Conservation (phyloP, 345 rosid species). For the Conringia planisiliqua region DNA sequence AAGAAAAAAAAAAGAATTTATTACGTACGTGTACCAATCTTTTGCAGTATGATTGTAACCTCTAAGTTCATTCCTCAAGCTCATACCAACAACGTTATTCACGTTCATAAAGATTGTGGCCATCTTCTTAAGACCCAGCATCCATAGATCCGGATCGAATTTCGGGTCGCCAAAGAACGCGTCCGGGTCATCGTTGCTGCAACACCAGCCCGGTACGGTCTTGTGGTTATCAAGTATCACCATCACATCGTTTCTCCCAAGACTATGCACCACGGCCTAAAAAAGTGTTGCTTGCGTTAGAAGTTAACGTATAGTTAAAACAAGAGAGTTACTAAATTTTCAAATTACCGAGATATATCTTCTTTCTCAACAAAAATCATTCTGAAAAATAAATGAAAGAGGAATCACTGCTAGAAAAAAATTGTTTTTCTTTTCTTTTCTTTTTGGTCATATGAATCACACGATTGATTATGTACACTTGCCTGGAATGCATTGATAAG, state of each 20-base stretch:
- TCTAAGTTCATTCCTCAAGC: constrained; percentile 87
- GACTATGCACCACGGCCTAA: constrained; percentile 69
- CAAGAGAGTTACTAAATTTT: neutral
- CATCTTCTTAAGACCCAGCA: constrained; percentile 61
- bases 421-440: neutral
- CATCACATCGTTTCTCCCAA: constrained; percentile 62
- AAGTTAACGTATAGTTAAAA: neutral
- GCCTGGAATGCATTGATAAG: constrained; percentile 73
- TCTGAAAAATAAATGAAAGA: too few species aligned
- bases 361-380: neutral
- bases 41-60: constrained; percentile 50
- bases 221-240: constrained; percentile 85
- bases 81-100: constrained; percentile 73
- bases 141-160: constrained; percentile 74
- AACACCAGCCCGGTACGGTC: constrained; percentile 92
- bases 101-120: constrained; percentile 65
- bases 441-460: too few species aligned
- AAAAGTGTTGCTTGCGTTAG: constrained; percentile 5
- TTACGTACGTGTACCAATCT: constrained; percentile 80
- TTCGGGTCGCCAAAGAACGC: constrained; percentile 79
- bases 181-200: constrained; percentile 66
- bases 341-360: neutral
- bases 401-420: neutral
- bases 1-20: neutral
- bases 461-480: neutral